These are phyloP conservation scores for Articulospora tetracladia DNA, from an alignment of 495 filamentous ascomycete genomes.

Conservation along the genomic window DNA sequence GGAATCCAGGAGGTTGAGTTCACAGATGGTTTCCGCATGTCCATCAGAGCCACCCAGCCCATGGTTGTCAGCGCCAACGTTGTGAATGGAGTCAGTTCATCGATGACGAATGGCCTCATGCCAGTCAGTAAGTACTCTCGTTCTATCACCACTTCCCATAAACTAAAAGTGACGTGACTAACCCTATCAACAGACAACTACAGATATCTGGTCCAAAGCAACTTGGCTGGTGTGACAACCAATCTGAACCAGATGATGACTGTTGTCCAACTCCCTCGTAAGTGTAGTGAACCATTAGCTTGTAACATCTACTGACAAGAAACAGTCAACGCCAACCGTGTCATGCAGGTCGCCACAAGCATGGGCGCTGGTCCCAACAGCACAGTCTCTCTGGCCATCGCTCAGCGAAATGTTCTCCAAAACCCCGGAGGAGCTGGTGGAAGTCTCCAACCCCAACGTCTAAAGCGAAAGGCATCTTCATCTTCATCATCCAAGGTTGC, in stretches of 20 bases:
- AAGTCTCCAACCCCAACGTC: constrained; percentile 6
- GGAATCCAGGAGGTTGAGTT: constrained; percentile 29
- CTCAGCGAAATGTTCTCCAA: constrained; percentile 20
- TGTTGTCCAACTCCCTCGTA: constrained; percentile 28
- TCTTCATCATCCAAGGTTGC: background rate
- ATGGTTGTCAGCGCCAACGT: constrained; percentile 24
- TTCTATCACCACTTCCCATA: background rate
- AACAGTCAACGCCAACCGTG: constrained; percentile 22
- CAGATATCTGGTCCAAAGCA: constrained; percentile 25
- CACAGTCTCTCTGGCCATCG: constrained; percentile 17
- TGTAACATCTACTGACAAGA: background rate
- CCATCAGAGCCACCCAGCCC: constrained; percentile 20
- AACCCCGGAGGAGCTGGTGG: constrained; percentile 26
- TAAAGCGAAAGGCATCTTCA: constrained; percentile 2
- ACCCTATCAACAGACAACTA: constrained; percentile 19
- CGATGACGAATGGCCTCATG: constrained; percentile 18
- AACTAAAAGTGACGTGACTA: background rate
- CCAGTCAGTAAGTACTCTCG: constrained; percentile 21
- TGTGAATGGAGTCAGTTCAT: constrained; percentile 21
- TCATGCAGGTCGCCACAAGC: constrained; percentile 20
- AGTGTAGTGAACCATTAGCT: background rate
- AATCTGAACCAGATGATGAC: constrained; percentile 25
- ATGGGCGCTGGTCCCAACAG: constrained; percentile 19
- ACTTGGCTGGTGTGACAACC: constrained; percentile 21
- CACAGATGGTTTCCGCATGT: constrained; percentile 27